phyloP scores from a whole-genome alignment of 2,329 filamentous ascomycete genomes.

The Thermomyces lanuginosus region DNA sequence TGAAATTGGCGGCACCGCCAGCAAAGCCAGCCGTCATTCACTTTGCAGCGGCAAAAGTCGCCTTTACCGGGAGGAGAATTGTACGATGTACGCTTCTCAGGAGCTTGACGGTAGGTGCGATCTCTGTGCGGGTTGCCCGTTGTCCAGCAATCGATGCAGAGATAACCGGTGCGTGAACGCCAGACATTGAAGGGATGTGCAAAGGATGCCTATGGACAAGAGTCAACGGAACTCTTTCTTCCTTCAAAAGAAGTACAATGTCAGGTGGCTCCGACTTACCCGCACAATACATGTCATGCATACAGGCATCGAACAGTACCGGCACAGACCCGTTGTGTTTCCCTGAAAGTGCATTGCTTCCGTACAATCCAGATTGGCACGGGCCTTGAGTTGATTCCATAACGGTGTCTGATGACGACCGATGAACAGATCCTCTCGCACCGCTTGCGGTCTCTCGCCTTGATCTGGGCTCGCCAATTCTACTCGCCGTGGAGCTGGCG shows the following conservation, averaged over 20 bases:
- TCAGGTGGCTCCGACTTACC: constrained; percentile 3
- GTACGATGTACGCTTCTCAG: constrained; percentile 6
- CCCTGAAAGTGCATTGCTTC: constrained; percentile 13
- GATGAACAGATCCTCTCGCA: constrained; percentile 11
- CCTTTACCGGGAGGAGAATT: constrained; percentile 6
- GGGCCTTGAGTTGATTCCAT: constrained; percentile 14
- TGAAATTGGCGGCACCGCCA: constrained; percentile 14
- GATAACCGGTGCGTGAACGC: constrained; percentile 14
- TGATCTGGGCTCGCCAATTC: constrained; percentile 1
- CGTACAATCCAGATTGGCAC: constrained; percentile 11
- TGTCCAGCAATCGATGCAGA: constrained; percentile 16
- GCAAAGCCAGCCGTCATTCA: constrained; percentile 15
- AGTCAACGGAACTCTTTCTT: background rate
- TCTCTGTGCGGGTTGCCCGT: constrained; percentile 11
- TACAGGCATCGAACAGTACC: constrained; percentile 15
- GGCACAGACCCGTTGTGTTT: constrained; percentile 10
- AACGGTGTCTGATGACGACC: constrained; percentile 14
- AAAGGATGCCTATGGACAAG: constrained; percentile 11
- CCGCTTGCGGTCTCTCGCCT: background rate
- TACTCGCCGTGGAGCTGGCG: background rate
- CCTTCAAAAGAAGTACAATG: background rate
- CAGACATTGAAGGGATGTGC: constrained; percentile 13
- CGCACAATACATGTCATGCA: constrained; percentile 17
- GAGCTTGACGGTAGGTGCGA: constrained; percentile 9
- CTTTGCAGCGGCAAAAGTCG: constrained; percentile 14